Evolutionary conservation across 352 stramenopile genomes (phyloP).

Genomic region (Phytophthora constricta): DNA sequence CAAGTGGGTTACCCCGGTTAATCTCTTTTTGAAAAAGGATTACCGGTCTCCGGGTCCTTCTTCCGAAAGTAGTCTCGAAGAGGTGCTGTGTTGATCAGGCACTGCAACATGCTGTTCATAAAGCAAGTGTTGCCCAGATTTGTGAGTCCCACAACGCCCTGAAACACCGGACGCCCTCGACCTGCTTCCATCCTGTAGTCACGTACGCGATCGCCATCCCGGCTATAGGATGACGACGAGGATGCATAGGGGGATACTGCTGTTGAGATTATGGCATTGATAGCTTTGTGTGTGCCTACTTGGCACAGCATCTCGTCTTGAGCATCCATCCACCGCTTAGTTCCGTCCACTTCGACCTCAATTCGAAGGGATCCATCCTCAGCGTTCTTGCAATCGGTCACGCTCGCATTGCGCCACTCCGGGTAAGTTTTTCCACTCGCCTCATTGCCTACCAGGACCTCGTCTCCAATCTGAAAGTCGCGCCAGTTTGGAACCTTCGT

Average conservation of each 20-base stretch:
- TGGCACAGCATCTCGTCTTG: conserved; percentile 73
- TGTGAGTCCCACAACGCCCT: conserved; percentile 76
- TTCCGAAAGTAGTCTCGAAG: conserved; percentile 95
- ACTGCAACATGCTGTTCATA: conserved; percentile 90
- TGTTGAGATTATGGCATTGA: conserved; percentile 41
- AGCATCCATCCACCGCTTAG: conserved; percentile 56
- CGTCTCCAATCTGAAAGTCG: conserved; percentile 60
- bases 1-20: conserved; percentile 96
- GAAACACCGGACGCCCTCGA: conserved; percentile 56
- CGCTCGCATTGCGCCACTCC: conserved; percentile 64
- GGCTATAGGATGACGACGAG: conserved; percentile 34
- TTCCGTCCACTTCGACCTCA: conserved; percentile 52
- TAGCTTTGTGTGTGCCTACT: conserved; percentile 61
- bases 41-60: conserved; percentile 60
- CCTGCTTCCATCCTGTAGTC: conserved; percentile 54
- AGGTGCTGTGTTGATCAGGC: conserved; percentile 92
- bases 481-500: conserved; percentile 83
- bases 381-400: conserved; percentile 39
- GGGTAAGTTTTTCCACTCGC: conserved; percentile 49
- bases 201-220: conserved; percentile 36
- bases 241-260: conserved; percentile 21
- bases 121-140: conserved; percentile 89
- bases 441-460: conserved; percentile 54
- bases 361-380: conserved; percentile 42
- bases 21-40: conserved; percentile 78